phyloP scores from a whole-genome alignment of 2,329 filamentous ascomycete genomes.

The Chaetomium sp. region DNA sequence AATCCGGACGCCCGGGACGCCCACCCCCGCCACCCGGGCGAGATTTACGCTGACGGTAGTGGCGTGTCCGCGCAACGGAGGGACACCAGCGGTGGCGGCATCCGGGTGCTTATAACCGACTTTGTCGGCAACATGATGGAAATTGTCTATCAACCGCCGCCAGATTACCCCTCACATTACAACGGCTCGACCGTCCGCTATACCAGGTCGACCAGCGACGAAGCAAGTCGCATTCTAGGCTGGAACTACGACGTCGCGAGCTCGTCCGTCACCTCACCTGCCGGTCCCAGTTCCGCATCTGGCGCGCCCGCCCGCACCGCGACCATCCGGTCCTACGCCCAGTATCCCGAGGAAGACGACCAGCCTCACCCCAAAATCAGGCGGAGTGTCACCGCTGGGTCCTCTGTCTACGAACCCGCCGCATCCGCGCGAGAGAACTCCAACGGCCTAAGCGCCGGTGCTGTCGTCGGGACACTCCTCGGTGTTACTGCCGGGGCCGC shows the following conservation, averaged over 20 bases:
- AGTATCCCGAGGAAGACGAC: constrained; percentile 40
- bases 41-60: constrained; percentile 25
- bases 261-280: constrained; percentile 36
- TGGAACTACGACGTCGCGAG: constrained; percentile 53
- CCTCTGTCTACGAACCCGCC: constrained; percentile 34
- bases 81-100: constrained; percentile 40
- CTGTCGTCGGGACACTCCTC: constrained; percentile 73
- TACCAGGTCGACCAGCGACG: constrained; percentile 43
- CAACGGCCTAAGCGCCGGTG: constrained; percentile 57
- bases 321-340: constrained; percentile 35
- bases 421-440: constrained; percentile 43
- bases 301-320: constrained; percentile 31
- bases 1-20: constrained; percentile 43
- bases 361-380: constrained; percentile 23
- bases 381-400: constrained; percentile 38
- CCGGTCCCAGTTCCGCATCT: constrained; percentile 27
- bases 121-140: constrained; percentile 84
- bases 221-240: constrained; percentile 50
- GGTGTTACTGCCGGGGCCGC: constrained; percentile 68
- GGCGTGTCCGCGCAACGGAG: constrained; percentile 28
- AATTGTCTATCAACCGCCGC: constrained; percentile 61
- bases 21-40: constrained; percentile 33
- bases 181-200: constrained; percentile 41
- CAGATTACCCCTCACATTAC: constrained; percentile 43
- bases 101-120: constrained; percentile 66